phyloP scores from a whole-genome alignment of 345 rosid genomes.

The Brassica rapa region DNA sequence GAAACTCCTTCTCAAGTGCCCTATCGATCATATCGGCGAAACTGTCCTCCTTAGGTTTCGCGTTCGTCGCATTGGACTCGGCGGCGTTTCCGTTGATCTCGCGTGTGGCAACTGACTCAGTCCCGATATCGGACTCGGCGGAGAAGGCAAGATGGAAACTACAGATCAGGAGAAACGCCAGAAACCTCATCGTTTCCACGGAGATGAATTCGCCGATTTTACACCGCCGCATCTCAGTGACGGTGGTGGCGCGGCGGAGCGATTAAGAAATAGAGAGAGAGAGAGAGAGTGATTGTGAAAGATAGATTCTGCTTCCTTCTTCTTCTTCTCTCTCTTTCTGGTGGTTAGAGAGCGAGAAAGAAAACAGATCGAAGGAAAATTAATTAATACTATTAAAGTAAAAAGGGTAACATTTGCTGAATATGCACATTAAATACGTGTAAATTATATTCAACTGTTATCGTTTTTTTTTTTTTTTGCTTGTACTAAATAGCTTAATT shows the following conservation, averaged over 20 bases:
- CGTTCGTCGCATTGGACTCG: conserved; percentile 46
- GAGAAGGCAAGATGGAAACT: conserved; percentile 42
- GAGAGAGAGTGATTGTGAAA: not conserved
- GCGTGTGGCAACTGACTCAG: conserved; percentile 31
- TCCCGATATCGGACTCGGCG: conserved; percentile 37
- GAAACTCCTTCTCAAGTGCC: conserved; percentile 87
- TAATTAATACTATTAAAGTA: not conserved
- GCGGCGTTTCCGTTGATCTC: conserved; percentile 47
- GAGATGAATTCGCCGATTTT: conserved; percentile 5
- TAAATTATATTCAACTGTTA: no score
- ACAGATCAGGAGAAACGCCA: conserved; percentile 45
- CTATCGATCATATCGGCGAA: conserved; percentile 89
- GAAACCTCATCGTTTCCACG: conserved; percentile 39
- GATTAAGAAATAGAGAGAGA: not conserved
- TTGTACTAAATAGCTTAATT: not conserved
- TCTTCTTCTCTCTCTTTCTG: conserved; percentile 36
- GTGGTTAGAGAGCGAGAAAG: conserved; percentile 46
- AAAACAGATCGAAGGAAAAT: conserved; percentile 25
- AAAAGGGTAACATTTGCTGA: no score
- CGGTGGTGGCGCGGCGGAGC: conserved; percentile 24
- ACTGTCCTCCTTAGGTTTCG: conserved; percentile 63
- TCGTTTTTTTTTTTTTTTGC: no score
- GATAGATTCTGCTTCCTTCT: conserved; percentile 20
- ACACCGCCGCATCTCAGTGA: conserved; percentile 34
- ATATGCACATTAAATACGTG: no score